These are phyloP conservation scores for Rutstroemia sp. DNA, from an alignment of 2,329 filamentous ascomycete species.

Conservation along the genomic window DNA sequence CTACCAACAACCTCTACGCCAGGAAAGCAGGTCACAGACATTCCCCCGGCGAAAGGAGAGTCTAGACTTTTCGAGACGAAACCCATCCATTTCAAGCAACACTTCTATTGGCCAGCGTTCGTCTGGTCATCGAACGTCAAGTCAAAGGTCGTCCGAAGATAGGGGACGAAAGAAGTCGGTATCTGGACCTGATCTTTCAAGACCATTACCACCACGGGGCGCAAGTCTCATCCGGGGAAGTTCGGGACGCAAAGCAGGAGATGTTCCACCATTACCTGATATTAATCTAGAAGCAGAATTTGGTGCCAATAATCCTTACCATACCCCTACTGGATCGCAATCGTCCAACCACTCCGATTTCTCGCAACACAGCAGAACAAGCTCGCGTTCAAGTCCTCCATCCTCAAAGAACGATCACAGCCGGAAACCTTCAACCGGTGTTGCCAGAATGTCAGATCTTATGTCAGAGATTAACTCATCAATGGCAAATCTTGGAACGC, in stretches of 20 bases:
- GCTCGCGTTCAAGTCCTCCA: constrained; percentile 53
- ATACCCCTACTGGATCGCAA: constrained; percentile 55
- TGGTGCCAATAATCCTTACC: constrained; percentile 55
- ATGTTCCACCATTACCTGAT: constrained; percentile 23
- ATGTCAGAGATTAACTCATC: constrained; percentile 50
- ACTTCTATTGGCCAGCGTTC: background rate
- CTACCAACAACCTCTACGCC: constrained; percentile 32
- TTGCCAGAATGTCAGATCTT: constrained; percentile 40
- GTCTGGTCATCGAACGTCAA: background rate
- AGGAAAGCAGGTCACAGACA: constrained; percentile 27
- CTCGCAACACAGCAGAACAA: constrained; percentile 52
- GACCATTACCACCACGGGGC: constrained; percentile 26
- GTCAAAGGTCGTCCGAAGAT: background rate
- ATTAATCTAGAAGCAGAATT: constrained; percentile 54
- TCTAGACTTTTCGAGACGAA: constrained; percentile 7
- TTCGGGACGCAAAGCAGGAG: constrained; percentile 15
- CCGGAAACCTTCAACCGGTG: constrained; percentile 33
- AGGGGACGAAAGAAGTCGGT: constrained; percentile 20
- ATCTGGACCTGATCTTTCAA: constrained; percentile 24
- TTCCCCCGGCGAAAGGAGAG: constrained; percentile 23
- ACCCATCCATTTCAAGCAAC: background rate
- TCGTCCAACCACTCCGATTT: constrained; percentile 57
- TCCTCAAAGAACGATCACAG: constrained; percentile 30
- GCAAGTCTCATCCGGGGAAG: constrained; percentile 24
- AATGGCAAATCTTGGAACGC: constrained; percentile 28